phyloP scores from a whole-genome alignment of 192 early-diverging fungal genomes.

The Spizellomyces sp. region DNA sequence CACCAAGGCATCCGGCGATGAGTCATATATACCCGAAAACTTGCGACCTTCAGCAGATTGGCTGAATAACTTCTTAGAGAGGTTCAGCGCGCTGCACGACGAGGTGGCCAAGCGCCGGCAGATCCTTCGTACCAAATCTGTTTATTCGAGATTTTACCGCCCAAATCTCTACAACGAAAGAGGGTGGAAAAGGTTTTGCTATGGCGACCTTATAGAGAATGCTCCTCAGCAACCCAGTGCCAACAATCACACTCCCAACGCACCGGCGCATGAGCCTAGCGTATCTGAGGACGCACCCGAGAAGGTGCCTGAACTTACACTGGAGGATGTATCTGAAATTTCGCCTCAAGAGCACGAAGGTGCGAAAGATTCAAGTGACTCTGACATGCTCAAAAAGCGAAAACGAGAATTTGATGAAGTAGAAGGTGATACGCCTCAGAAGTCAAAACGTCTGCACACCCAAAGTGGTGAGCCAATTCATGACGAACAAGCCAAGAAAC shows the following conservation, averaged over 20 bases:
- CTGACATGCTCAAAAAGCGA: not conserved
- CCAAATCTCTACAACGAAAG: conserved; percentile 6
- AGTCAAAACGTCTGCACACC: not conserved
- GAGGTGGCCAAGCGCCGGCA: conserved; percentile 5
- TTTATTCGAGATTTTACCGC: not conserved
- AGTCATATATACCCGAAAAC: not conserved
- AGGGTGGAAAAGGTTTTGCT: conserved; percentile 26
- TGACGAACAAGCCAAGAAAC: not conserved
- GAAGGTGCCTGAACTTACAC: too few species aligned
- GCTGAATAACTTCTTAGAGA: conserved; percentile 11
- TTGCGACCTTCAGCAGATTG: conserved; percentile 6
- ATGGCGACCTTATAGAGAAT: conserved; percentile 1
- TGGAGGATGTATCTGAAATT: too few species aligned
- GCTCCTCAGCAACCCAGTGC: not conserved
- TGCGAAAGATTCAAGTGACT: too few species aligned
- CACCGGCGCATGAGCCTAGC: not conserved
- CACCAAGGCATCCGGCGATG: not conserved
- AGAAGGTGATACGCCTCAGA: too few species aligned
- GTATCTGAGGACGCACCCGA: not conserved
- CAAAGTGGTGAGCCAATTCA: not conserved
- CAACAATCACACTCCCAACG: too few species aligned
- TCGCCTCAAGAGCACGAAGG: too few species aligned
- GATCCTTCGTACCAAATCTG: not conserved
- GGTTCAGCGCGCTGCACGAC: conserved; percentile 4
- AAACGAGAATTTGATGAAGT: not conserved